These are phyloP conservation scores for Mycena sanguinolenta DNA, from an alignment of 768 basidiomycete species.

Conservation along the genomic window DNA sequence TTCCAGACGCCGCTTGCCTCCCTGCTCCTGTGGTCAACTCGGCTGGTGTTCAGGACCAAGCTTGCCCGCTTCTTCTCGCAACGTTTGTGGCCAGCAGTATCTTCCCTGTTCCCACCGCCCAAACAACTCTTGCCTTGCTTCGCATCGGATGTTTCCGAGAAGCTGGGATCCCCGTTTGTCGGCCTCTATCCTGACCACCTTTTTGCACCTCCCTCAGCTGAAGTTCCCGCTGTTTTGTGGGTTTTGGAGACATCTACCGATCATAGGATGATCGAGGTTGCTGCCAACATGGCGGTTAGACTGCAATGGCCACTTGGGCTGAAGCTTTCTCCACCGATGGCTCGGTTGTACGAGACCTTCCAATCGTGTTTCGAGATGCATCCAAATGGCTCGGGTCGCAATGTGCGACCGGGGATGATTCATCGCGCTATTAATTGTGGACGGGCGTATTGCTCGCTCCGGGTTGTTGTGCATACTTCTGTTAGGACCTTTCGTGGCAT, in stretches of 20 bases:
- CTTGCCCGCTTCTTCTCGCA: background rate
- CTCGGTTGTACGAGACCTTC: background rate
- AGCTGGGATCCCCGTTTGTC: background rate
- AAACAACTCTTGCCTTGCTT: background rate
- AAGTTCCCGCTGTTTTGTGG: too few relatives aligned
- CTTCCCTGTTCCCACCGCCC: background rate
- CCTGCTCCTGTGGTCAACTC: background rate
- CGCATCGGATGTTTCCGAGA: background rate
- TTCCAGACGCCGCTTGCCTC: background rate
- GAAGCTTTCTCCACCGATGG: background rate
- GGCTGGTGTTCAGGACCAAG: background rate
- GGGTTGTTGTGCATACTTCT: too few relatives aligned
- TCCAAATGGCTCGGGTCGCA: background rate
- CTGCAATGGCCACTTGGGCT: too few relatives aligned
- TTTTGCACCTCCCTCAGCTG: background rate
- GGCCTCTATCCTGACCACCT: background rate
- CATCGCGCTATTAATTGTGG: background rate
- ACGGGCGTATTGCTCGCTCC: background rate
- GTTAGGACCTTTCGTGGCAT: too few relatives aligned
- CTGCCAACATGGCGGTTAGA: background rate
- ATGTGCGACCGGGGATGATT: background rate
- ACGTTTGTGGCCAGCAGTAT: background rate
- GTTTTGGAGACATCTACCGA: background rate
- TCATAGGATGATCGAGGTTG: background rate
- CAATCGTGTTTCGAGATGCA: background rate